phyloP scores from a whole-genome alignment of 2,329 filamentous ascomycete genomes.

The Colletotrichum scovillei region DNA sequence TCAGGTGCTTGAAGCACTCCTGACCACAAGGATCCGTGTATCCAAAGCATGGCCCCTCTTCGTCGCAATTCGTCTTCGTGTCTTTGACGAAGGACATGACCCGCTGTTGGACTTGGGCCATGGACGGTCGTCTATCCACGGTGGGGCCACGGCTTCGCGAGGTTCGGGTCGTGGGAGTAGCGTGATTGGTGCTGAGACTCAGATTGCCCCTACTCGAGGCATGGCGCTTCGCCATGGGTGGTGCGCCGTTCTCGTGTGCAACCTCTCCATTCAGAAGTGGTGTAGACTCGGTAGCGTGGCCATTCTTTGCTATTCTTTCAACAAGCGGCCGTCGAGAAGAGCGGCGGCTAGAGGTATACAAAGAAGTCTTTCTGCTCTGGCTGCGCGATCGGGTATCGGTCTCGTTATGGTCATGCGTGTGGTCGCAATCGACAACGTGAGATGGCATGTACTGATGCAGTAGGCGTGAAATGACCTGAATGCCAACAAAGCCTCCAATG shows the following conservation, averaged over 20 bases:
- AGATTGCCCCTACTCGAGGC: constrained; percentile 43
- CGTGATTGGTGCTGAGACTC: constrained; percentile 27
- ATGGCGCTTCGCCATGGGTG: constrained; percentile 42
- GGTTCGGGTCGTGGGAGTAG: constrained; percentile 19
- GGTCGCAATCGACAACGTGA: constrained; percentile 84
- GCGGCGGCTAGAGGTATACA: constrained; percentile 42
- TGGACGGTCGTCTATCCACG: constrained; percentile 61
- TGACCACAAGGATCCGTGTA: constrained; percentile 75
- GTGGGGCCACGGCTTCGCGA: constrained; percentile 42
- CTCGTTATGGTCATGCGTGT: constrained; percentile 72
- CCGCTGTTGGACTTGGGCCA: constrained; percentile 64
- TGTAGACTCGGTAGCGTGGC: constrained; percentile 56
- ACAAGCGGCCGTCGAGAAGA: constrained; percentile 40
- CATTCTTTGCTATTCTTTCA: constrained; percentile 32
- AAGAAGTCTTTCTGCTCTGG: constrained; percentile 32
- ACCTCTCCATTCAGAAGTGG: constrained; percentile 54
- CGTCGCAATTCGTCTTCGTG: constrained; percentile 72
- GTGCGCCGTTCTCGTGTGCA: constrained; percentile 41
- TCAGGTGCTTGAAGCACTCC: constrained; percentile 72
- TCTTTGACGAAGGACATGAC: constrained; percentile 75
- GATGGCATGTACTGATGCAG: constrained; percentile 81
- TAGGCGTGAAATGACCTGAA: constrained; percentile 78
- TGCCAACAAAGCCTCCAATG: constrained; percentile 77
- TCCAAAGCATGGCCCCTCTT: constrained; percentile 70
- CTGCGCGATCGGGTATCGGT: constrained; percentile 41